Evolutionary conservation across 1,284 basidiomycete species (phyloP).

Genomic region (Ceratorhiza oryzae-sativae): DNA sequence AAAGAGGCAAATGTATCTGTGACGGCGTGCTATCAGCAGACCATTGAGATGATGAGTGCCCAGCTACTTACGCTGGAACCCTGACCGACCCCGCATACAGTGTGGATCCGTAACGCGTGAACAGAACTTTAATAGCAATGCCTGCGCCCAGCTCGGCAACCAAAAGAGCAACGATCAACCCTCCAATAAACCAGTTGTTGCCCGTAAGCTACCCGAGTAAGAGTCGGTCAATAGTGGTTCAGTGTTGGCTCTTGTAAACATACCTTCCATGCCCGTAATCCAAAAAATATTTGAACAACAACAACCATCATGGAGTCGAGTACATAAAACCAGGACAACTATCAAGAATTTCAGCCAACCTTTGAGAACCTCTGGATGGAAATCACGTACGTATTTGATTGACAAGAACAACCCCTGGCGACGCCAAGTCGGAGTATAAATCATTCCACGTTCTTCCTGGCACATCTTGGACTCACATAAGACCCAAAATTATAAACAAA

Average conservation of each 20-base stretch:
- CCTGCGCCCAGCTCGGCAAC: conserved; percentile 21
- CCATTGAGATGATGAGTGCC: neutral
- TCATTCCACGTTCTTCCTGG: neutral
- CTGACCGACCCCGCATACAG: conserved; percentile 18
- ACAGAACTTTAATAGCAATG: conserved; percentile 32
- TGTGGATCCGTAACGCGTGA: conserved; percentile 30
- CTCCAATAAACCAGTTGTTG: conserved; percentile 12
- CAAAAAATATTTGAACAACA: conserved; percentile 36
- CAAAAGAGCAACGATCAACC: neutral
- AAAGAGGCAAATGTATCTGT: conserved; percentile 35
- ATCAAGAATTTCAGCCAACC: neutral
- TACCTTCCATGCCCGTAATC: conserved; percentile 27
- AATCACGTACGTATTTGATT: conserved; percentile 33
- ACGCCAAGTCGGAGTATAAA: neutral
- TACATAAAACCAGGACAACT: conserved; percentile 35
- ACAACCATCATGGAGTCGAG: conserved; percentile 36
- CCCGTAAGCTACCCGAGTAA: neutral
- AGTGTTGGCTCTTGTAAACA: neutral
- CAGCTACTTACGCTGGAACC: conserved; percentile 36
- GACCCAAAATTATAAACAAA: conserved; percentile 37
- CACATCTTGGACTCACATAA: conserved; percentile 17
- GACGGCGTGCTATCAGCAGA: too few species aligned
- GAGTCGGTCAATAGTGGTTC: neutral
- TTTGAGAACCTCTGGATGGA: neutral
- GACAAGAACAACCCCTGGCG: conserved; percentile 34